Evolutionary conservation across 106 monocot species (phyloP).

Genomic region (Vanilla planifolia): DNA sequence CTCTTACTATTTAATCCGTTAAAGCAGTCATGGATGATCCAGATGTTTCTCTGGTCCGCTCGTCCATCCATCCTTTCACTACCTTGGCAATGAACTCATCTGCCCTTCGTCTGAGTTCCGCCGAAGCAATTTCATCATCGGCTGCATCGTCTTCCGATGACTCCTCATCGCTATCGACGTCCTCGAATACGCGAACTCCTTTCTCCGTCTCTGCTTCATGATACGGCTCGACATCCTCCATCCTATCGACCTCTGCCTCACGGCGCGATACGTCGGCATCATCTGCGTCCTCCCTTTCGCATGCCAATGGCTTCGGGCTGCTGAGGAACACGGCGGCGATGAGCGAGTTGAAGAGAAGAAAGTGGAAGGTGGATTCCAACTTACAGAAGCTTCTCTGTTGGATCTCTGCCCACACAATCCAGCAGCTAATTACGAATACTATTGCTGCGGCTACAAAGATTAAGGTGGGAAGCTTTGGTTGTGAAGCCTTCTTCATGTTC

Average conservation of each 20-base stretch:
- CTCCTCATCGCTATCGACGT: neutral
- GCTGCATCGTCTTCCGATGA: neutral
- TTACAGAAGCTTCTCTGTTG: neutral
- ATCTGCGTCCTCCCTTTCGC: neutral
- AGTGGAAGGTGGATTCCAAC: neutral
- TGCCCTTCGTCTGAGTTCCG: neutral
- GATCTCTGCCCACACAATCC: neutral
- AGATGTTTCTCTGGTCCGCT: too few relatives aligned
- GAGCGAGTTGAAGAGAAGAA: neutral
- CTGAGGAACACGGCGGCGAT: conserved; percentile 1
- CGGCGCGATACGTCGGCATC: neutral
- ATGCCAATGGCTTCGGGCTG: neutral
- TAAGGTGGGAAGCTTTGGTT: neutral
- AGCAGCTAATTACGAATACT: neutral
- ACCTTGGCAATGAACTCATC: conserved; percentile 3
- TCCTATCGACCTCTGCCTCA: neutral
- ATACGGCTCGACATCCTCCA: too few relatives aligned
- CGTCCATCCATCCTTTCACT: neutral
- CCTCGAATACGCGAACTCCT: neutral
- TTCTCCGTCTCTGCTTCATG: neutral
- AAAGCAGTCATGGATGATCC: too few relatives aligned
- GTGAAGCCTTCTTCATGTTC: neutral
- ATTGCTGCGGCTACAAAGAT: neutral
- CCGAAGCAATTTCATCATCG: neutral
- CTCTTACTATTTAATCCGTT: too few relatives aligned